Conservation (phyloP, 345 rosid species). For the Ceriops decandra region DNA sequence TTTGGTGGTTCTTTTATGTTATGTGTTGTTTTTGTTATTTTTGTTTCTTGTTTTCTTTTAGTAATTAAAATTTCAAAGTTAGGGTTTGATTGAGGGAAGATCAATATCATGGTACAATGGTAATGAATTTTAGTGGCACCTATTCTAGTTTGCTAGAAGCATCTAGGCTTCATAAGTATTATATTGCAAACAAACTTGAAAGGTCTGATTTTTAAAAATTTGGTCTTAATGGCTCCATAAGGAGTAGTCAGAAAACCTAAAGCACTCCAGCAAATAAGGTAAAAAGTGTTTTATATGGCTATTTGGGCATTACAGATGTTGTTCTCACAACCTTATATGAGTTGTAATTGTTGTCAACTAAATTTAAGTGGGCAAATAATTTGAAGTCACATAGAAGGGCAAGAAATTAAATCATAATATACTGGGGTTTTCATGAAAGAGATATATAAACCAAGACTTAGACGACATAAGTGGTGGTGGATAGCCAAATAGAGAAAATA, state of each 20-base stretch:
- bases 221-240: not conserved
- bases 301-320: conserved; percentile 37
- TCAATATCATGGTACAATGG: conserved; percentile 43
- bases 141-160: conserved; percentile 47
- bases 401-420: too few species aligned
- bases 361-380: too few species aligned
- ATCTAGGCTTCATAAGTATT: conserved; percentile 39
- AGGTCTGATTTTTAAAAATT: conserved; percentile 34
- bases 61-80: conserved; percentile 8
- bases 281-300: conserved; percentile 38
- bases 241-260: conserved; percentile 3
- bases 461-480: too few species aligned
- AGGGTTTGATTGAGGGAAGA: conserved; percentile 27
- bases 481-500: too few species aligned
- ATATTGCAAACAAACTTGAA: conserved; percentile 32
- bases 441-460: too few species aligned
- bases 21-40: conserved; percentile 2
- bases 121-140: conserved; percentile 39
- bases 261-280: conserved; percentile 7
- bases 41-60: conserved; percentile 8
- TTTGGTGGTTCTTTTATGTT: not conserved
- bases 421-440: too few species aligned
- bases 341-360: too few species aligned
- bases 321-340: too few species aligned
- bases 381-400: too few species aligned